Evolutionary conservation across 192 early-diverging fungal genomes (phyloP).

Genomic region (Podila epigama): DNA sequence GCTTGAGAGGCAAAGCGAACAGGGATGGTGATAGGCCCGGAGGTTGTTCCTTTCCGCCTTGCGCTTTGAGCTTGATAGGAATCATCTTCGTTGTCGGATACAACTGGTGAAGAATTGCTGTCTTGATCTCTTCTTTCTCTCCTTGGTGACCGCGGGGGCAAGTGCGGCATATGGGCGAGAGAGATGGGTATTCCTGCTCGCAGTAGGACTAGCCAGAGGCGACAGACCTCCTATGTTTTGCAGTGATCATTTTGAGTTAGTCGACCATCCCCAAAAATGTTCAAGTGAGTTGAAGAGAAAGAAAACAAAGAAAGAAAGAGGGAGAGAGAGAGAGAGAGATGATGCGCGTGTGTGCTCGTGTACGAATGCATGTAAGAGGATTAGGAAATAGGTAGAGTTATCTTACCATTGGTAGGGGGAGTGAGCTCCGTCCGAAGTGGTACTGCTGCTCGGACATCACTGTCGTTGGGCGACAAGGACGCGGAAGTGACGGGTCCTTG

Average conservation of each 20-base stretch:
- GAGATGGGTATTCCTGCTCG: constrained; percentile 24
- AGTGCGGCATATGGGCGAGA: constrained; percentile 36
- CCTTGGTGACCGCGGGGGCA: constrained; percentile 36
- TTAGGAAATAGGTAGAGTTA: neutral
- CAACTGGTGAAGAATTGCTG: constrained; percentile 6
- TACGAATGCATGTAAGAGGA: neutral
- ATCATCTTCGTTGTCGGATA: constrained; percentile 44
- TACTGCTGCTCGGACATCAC: constrained; percentile 8
- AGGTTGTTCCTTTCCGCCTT: constrained; percentile 20
- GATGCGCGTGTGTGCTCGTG: neutral
- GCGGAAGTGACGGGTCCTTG: neutral
- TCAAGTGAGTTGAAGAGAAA: neutral
- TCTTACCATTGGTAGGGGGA: constrained; percentile 16
- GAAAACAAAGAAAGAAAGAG: neutral
- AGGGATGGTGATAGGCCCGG: constrained; percentile 20
- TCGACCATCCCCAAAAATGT: neutral
- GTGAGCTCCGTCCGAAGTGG: neutral
- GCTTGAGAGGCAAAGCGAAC: constrained; percentile 9
- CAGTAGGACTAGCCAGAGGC: neutral
- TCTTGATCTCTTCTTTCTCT: constrained; percentile 30
- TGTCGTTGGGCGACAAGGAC: neutral
- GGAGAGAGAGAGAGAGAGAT: neutral
- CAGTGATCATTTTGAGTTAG: neutral
- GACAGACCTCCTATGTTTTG: neutral
- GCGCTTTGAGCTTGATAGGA: constrained; percentile 5